Evolutionary conservation across 2,329 filamentous ascomycete species (phyloP), one percentile per base, ranked within the genome.

Genomic region (Colletotrichum chrysophilum): DNA sequence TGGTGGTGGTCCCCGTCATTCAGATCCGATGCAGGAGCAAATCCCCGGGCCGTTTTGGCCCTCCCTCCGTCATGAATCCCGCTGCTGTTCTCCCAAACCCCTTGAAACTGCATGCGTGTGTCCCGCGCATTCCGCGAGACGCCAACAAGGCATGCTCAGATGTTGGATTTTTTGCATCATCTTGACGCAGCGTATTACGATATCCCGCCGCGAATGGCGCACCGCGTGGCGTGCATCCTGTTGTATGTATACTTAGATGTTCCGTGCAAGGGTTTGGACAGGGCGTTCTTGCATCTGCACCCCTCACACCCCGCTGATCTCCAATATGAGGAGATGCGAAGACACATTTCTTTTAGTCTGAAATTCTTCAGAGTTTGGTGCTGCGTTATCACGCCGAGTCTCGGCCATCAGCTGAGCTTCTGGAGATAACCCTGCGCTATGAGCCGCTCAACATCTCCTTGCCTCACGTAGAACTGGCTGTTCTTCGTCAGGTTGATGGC

Each of bases 401-500:
- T 36, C 9, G 34, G 13, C 64, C 65, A 74, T 95, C 89, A 98
- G 82, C 92, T 93, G 79, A 99, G 89, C 80, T 96, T 96, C 84
- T 98, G 96, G 78, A 99, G 88, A 86, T 98, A 99, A 24, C 97
- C 97, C 83, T 98, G 96, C 18, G 95, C 92, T 81, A 99, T 98
- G 80, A 99, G 85, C 66, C 96, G 91, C 85, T 99, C 97, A 8
- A 99, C 97, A 85, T 99, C 97, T 28, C 95, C 96, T 82, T 98
- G 95, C 62, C 96, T 92, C 52, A 99, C 97, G 82, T 97, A 98
- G 82, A 99, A 98, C 83, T 99, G 97, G 81, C 96, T 98, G 85
- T 99, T 98, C 86, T 98, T 98, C 48, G 96, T 98, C 87, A 99
- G 90, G 76, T 94, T 98, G 80, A 99, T 98, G 14, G 96, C 95